Evolutionary conservation across 1,284 basidiomycete genomes (phyloP).

Genomic region (Rhodotorula glutinis): DNA sequence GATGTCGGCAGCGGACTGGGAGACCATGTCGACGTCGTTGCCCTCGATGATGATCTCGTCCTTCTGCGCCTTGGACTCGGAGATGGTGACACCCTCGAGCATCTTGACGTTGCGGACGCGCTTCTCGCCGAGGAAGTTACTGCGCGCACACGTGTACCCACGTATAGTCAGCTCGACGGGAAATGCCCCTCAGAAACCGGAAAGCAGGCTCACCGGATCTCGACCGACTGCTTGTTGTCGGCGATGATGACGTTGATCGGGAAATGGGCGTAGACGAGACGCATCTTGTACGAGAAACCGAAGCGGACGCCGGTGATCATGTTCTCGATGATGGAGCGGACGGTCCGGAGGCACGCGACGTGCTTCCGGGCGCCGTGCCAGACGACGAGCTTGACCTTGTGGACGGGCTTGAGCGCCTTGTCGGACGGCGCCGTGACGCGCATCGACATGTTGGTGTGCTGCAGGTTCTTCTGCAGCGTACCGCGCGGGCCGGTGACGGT

Average conservation of each 20-base stretch:
- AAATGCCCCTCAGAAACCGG: not conserved
- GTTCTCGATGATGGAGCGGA: constrained; percentile 91
- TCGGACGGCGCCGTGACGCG: constrained; percentile 61
- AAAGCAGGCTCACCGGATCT: constrained; percentile 77
- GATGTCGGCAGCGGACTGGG: constrained; percentile 93
- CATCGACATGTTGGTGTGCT: constrained; percentile 96
- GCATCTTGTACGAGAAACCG: constrained; percentile 99
- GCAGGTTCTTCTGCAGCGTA: constrained; percentile 80
- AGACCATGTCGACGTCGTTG: constrained; percentile 92
- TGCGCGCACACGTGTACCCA: not conserved
- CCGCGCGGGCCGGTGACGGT: constrained; percentile 86
- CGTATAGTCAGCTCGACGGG: not conserved
- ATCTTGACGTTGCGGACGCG: constrained; percentile 84
- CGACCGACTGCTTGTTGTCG: constrained; percentile 70
- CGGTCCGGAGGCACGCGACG: constrained; percentile 94
- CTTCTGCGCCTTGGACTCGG: constrained; percentile 92
- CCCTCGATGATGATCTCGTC: constrained; percentile 91
- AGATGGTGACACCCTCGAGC: constrained; percentile 81
- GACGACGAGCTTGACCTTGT: constrained; percentile 84
- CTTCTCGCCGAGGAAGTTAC: constrained; percentile 55
- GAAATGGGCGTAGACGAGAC: constrained; percentile 96
- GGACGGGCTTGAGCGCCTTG: constrained; percentile 55
- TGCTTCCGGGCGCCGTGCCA: constrained; percentile 99
- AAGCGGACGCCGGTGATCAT: constrained; percentile 97
- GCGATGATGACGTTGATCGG: constrained; percentile 99